A percentile compares a stretch with the other conserved stretches of the same genome.
Evolutionary conservation across 2,329 filamentous ascomycete species (phyloP).

Genomic region (Onygenales sp.): DNA sequence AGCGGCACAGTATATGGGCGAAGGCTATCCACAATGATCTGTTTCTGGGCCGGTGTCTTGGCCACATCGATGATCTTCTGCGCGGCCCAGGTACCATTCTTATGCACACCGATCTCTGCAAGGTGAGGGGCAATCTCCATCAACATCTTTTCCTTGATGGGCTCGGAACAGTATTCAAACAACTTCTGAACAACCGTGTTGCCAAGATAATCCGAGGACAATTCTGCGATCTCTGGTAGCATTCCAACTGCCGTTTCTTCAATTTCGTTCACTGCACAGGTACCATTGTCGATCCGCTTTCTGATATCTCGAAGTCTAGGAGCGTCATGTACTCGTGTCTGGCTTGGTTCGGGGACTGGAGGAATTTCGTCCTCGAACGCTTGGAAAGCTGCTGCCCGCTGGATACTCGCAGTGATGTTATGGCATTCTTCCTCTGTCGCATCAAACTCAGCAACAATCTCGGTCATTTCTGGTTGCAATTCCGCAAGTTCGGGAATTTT

Average conservation of each 20-base stretch:
- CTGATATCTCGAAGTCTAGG: conserved; percentile 91
- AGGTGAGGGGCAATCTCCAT: conserved; percentile 79
- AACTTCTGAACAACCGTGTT: conserved; percentile 99
- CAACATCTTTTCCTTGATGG: conserved; percentile 85
- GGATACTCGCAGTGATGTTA: conserved; percentile 63
- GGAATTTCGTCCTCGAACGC: conserved; percentile 74
- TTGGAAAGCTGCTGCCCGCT: conserved; percentile 66
- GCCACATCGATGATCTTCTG: conserved; percentile 99
- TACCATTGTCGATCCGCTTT: conserved; percentile 95
- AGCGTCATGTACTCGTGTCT: conserved; percentile 83
- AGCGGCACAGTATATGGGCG: conserved; percentile 80
- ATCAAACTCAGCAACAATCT: conserved; percentile 82
- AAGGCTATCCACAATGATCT: conserved; percentile 72
- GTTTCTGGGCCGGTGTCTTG: conserved; percentile 74
- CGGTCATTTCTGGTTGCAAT: conserved; percentile 70
- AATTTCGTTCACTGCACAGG: conserved; percentile 74
- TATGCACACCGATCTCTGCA: conserved; percentile 94
- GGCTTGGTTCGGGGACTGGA: conserved; percentile 76
- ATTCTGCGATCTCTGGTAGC: conserved; percentile 91
- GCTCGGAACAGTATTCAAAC: conserved; percentile 91
- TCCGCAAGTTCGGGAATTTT: conserved; percentile 65
- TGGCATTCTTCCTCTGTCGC: conserved; percentile 68
- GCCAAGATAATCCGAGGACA: conserved; percentile 90
- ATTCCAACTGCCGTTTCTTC: conserved; percentile 87
- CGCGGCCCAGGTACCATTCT: conserved; percentile 98